Conservation (phyloP, 2,329 filamentous ascomycete species). For the Trichoderma pleuroti region DNA sequence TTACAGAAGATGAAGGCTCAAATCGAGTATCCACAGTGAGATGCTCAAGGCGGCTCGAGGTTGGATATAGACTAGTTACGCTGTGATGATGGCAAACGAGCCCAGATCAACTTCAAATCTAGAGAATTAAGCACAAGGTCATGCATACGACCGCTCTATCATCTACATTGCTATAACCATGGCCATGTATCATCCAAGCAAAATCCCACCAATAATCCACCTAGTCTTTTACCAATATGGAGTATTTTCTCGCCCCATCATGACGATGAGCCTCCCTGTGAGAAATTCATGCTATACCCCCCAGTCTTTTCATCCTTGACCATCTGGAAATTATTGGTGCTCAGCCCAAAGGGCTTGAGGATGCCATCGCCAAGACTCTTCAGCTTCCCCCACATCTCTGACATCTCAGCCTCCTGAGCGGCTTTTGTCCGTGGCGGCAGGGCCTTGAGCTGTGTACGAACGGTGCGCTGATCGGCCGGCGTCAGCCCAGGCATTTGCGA, state of each 20-base stretch:
- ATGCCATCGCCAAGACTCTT: slow-evolving; percentile 91
- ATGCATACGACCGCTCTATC: neutral
- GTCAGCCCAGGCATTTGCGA: slow-evolving; percentile 54
- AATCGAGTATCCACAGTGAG: slow-evolving; percentile 74
- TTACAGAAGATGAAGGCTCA: slow-evolving; percentile 69
- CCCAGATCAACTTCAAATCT: neutral
- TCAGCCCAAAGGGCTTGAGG: slow-evolving; percentile 87
- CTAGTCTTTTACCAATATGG: neutral
- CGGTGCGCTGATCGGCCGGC: slow-evolving; percentile 62
- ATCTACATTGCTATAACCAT: neutral
- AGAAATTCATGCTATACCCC: slow-evolving; percentile 92
- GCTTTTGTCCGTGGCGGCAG: slow-evolving; percentile 68
- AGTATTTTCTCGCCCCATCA: neutral
- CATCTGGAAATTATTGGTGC: slow-evolving; percentile 93
- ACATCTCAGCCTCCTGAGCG: slow-evolving; percentile 83
- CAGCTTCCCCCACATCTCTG: slow-evolving; percentile 96
- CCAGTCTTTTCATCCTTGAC: slow-evolving; percentile 84
- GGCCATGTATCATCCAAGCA: too few species aligned
- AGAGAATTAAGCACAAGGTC: neutral
- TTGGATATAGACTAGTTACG: neutral
- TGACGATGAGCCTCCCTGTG: slow-evolving; percentile 32
- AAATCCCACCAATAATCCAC: neutral
- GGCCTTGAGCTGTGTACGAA: slow-evolving; percentile 60
- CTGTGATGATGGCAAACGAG: neutral
- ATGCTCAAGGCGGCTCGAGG: slow-evolving; percentile 49